Base-by-base conservation (phyloP, 345 rosid species). In the Atalantia buxifolia region DNA sequence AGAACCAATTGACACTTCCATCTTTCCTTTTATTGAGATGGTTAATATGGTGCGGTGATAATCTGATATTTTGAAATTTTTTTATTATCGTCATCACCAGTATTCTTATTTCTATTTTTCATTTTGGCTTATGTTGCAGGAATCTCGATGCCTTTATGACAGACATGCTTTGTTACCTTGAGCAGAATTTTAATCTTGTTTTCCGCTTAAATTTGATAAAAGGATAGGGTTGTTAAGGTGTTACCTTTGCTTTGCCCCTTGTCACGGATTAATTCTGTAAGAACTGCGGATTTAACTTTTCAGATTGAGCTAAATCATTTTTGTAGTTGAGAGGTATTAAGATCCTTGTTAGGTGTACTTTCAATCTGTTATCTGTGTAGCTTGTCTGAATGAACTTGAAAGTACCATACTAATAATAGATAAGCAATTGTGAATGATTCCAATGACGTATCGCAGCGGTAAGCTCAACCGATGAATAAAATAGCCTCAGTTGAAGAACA, bases 61-160 rank as follows among this genome's bases (percentile, higher is more conserved):
- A 12, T 21, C 13, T 5, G 7, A 19, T 27, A 25, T 63, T 5
- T 16, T 18, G 57, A 4, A 2, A 7, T 22, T 74, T 18, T 19
- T 36, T 36, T 4, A 61, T n/a, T 25, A 40, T 36, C 9, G 40
- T 35, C 61, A n/a, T 9, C 16, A 9, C 3, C 16, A 8, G 28
- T 6, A 8, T 53, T 8, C 4, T 25, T 6, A 16, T 69, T 40
- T 59, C 9, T 35, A 38, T 48, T n/a, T 74, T 19, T 4, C 19
- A 21, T 27, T 5, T 16, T 22, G 69, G 30, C 57, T 62, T 25
- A 6, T 71, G 56, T 35, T 25, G 78, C 81, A 83, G 85, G 83
- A 61, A 76, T 57, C 50, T 83, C 83, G 0, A 76, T 77, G 78
- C 83, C 85, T 77, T 83, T 83, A 84, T 83, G 81, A 80, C 68